Base-by-base conservation (phyloP, 495 filamentous ascomycete genomes). In the Penicillium malachiteum region DNA sequence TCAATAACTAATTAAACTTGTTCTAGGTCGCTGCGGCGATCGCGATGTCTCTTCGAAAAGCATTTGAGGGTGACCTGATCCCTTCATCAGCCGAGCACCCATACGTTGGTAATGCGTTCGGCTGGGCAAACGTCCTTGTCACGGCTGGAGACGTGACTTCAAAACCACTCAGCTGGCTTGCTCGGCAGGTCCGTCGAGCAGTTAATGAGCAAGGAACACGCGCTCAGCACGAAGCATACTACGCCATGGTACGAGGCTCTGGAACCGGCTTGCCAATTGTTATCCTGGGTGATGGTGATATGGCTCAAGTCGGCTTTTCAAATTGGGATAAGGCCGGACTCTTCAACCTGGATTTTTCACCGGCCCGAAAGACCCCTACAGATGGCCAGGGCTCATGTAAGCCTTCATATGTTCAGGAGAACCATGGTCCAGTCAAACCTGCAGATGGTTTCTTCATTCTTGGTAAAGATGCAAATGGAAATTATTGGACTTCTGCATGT, bases 301-400 rank as follows among this genome's bases (percentile, higher is more conserved):
- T 67, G 62, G 51, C 64, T 8, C 61, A 76, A 10, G 42, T 77
- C 10, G 65, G 67, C 26, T 69, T 76, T 38, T 73, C 70, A 5
- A 81, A 80, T 62, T 80, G 77, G 77, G 62, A 63, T 33, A 78
- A 75, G 52, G 74, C 68, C 3, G 58, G 62, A 16, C 69, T 81
- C 47, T 78, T 76, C 50, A 63, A 77, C 26, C 62, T 70, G 47
- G 74, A 81, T 58, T 79, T 81, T 61, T 60, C 67, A 34, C 68
- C 73, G 0, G 78, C 78, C 17, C 42, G 55, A 45, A 50, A 16
- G 47, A 54, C 49, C 48, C 60, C 10, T 0, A 7, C 14, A 0
- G 40, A 11, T n/a, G 52, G 37, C 5, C 41, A 33, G 11, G 14
- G 16, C 49, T 69, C 73, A 21, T 63, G 57, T 58, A 60, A 40